Conservation (phyloP, 345 rosid genomes). For the Jatropha curcas region DNA sequence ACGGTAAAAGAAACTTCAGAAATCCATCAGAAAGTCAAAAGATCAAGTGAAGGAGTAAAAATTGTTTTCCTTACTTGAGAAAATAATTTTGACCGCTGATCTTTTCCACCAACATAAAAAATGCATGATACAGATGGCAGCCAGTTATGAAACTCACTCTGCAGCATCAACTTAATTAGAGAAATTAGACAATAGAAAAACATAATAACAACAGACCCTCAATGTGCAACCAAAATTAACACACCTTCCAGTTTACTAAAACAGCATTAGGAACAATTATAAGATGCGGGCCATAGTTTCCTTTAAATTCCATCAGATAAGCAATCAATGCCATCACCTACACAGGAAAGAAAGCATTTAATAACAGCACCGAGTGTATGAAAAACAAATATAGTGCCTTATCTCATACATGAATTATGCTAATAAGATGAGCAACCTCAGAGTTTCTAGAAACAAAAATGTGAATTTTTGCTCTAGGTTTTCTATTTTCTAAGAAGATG, state of each 20-base stretch:
- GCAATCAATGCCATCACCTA: conserved; percentile 99
- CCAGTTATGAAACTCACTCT: conserved; percentile 99
- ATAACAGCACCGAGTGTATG: conserved; percentile 6
- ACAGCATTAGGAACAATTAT: conserved; percentile 99
- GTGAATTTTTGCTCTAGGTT: background rate
- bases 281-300: conserved; percentile 99
- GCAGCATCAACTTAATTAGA: conserved; percentile 33
- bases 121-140: conserved; percentile 96
- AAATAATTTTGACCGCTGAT: conserved; percentile 90
- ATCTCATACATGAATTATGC: conserved; percentile 11
- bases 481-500: background rate
- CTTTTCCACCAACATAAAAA: conserved; percentile 92
- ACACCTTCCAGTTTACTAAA: conserved; percentile 98
- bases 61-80: conserved; percentile 65
- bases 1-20: conserved; percentile 24
- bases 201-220: background rate
- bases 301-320: conserved; percentile 98
- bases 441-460: background rate
- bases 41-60: background rate
- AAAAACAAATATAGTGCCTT: background rate
- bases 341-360: conserved; percentile 26
- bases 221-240: conserved; percentile 25
- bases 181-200: conserved; percentile 18
- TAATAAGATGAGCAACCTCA: too few relatives aligned
- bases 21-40: conserved; percentile 18